Evolutionary conservation across 2,329 filamentous ascomycete genomes (phyloP).

Genomic region (Aspergillus udagawae): DNA sequence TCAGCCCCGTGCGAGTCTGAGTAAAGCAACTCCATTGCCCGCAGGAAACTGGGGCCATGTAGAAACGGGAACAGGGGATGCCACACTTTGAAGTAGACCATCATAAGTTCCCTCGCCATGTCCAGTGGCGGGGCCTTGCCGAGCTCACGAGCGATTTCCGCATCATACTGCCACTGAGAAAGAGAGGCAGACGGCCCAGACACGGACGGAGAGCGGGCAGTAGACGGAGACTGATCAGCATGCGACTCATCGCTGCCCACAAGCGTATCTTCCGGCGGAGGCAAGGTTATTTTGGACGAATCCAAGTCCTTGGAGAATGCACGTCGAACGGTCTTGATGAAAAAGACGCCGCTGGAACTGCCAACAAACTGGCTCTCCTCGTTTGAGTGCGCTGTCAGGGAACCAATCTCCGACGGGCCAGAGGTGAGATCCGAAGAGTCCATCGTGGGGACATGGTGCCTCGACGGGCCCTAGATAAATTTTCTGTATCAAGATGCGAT

Average conservation of each 20-base stretch:
- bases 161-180: slow-evolving; percentile 27
- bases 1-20: slow-evolving; percentile 4
- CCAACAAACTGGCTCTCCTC: slow-evolving; percentile 51
- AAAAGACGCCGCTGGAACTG: slow-evolving; percentile 51
- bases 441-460: slow-evolving; percentile 21
- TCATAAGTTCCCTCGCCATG: slow-evolving; percentile 41
- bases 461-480: neutral
- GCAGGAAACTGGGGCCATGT: slow-evolving; percentile 48
- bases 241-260: slow-evolving; percentile 24
- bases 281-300: slow-evolving; percentile 19
- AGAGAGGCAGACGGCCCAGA: slow-evolving; percentile 8
- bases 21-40: slow-evolving; percentile 44
- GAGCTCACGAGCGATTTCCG: slow-evolving; percentile 19
- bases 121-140: slow-evolving; percentile 26
- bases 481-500: neutral
- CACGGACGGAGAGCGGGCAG: slow-evolving; percentile 3
- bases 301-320: slow-evolving; percentile 44
- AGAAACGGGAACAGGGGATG: slow-evolving; percentile 52
- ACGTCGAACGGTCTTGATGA: slow-evolving; percentile 51
- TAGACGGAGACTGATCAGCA: slow-evolving; percentile 10
- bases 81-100: slow-evolving; percentile 50
- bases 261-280: slow-evolving; percentile 27
- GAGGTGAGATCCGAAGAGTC: slow-evolving; percentile 22
- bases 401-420: slow-evolving; percentile 38
- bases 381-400: slow-evolving; percentile 39